Percentiles rank a stretch among this genome's conserved stretches.
These are phyloP conservation scores for Botryotinia globosa DNA, from an alignment of 2,329 filamentous ascomycete genomes.

Conservation along the genomic window DNA sequence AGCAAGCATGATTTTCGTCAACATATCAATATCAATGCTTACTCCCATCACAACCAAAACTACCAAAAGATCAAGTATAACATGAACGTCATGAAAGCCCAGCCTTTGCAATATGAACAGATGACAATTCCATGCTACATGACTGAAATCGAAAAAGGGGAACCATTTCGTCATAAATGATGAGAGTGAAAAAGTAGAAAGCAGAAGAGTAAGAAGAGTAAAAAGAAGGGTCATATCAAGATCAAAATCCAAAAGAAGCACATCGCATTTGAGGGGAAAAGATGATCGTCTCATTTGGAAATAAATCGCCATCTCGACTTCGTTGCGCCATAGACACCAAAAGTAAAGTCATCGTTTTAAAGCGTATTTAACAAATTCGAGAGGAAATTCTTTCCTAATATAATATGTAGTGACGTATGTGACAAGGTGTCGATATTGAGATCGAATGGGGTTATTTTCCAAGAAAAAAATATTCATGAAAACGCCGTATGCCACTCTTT, in stretches of 20 bases:
- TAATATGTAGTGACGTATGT: conserved; percentile 8
- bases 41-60: conserved; percentile 8
- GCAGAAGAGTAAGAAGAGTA: neutral
- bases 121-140: neutral
- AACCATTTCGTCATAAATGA: neutral
- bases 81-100: conserved; percentile 14
- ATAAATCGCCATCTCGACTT: conserved; percentile 10
- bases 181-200: neutral
- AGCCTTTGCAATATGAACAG: conserved; percentile 10
- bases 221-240: conserved; percentile 10
- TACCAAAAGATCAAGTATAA: conserved; percentile 10
- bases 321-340: conserved; percentile 21
- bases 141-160: neutral
- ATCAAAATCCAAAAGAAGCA: conserved; percentile 16
- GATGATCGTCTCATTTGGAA: conserved; percentile 11
- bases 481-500: conserved; percentile 37
- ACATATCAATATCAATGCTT: neutral
- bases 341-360: conserved; percentile 14
- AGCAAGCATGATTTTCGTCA: conserved; percentile 3
- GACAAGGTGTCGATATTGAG: conserved; percentile 5
- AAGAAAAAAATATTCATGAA: conserved; percentile 22
- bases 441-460: conserved; percentile 8
- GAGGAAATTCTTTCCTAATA: conserved; percentile 19
- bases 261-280: conserved; percentile 1
- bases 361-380: conserved; percentile 11